Percentiles rank a stretch among this genome's conserved stretches.
Conservation (phyloP, 192 early-diverging fungal genomes). For the Phycomyces blakesleeanus region DNA sequence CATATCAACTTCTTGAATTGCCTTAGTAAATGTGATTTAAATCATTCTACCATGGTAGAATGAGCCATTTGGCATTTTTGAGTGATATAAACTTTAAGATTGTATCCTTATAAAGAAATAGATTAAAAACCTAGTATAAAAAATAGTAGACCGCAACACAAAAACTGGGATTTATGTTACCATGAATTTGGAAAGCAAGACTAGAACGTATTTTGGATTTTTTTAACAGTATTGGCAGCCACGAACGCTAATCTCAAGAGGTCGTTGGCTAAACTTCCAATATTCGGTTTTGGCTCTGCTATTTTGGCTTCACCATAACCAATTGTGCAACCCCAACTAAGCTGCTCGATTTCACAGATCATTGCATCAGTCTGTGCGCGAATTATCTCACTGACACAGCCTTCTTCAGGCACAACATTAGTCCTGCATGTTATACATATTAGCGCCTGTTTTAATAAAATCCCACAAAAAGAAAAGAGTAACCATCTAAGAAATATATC, state of each 20-base stretch:
- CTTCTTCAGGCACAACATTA: slow-evolving; percentile 1
- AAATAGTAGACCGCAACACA: slow-evolving; percentile 1
- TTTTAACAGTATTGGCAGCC: neutral
- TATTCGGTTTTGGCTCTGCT: slow-evolving; percentile 5
- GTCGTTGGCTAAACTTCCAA: slow-evolving; percentile 4
- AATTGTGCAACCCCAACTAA: slow-evolving; percentile 1
- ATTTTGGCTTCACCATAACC: slow-evolving; percentile 9
- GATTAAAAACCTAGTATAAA: slow-evolving; percentile 5
- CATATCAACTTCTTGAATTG: slow-evolving; percentile 1
- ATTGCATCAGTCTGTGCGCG: slow-evolving; percentile 5
- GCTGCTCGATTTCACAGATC: slow-evolving; percentile 5
- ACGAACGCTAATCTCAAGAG: slow-evolving; percentile 5
- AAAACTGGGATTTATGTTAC: slow-evolving; percentile 4
- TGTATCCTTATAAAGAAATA: slow-evolving; percentile 8
- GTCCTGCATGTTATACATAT: slow-evolving; percentile 5
- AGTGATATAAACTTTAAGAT: neutral
- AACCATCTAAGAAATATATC: slow-evolving; percentile 7
- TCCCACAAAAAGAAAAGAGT: neutral
- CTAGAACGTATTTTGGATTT: slow-evolving; percentile 5
- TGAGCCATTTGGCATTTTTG: slow-evolving; percentile 8
- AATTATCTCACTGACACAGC: neutral
- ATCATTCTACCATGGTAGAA: slow-evolving; percentile 1
- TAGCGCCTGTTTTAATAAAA: slow-evolving; percentile 9
- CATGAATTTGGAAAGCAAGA: slow-evolving; percentile 6
- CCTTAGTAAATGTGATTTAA: neutral